Evolutionary conservation across 1,284 basidiomycete species (phyloP), one percentile per base, ranked within the genome.

Genomic region (Trichosporon ovoides): DNA sequence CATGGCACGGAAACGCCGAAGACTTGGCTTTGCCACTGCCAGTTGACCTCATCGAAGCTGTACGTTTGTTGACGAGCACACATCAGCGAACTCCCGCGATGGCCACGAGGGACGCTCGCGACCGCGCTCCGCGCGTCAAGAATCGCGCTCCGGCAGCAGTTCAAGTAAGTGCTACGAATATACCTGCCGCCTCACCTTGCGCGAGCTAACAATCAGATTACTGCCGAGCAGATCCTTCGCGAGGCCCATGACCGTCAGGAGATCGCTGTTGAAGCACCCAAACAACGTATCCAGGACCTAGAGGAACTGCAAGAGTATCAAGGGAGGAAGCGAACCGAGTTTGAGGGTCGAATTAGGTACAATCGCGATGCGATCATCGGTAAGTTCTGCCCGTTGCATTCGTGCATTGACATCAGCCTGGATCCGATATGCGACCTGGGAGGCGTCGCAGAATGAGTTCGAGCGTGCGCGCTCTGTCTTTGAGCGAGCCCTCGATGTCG

Each of bases 241-340:
- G 96, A 98, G 85, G 93, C 96, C 43, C 92, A 98, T 84, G 96
- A 98, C 71, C 83, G 94, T 55, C 95, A 98, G 81, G 96, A 98
- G 71, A 84, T 88, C 20, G 85, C 88, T 14, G 88, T 93, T 72
- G 84, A 86, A 53, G 91, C 92, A 3, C 93, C 94, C n/a, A 89
- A 87, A 69, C 93, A 97, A 74, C 84, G 91, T 49, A 87, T 98
- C 51, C 92, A 97, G 77, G 96, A 98, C 78, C 90, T 91, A 70
- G 96, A 98, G 76, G 96, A 99, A 77, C 86, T 98, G 38, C 83
- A 89, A 75, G 96, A 99, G 78, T 98, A 96, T 72, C 87, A 91
- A 59, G 92, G 91, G 20, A 81, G 96, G 60, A 98, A 97, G 74
- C 83, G 95, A 52, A 93, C 89, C 69, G 96, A 98, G 75, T 99